These are phyloP conservation scores for Blastosporella zonata DNA, from an alignment of 1,284 basidiomycete species.

Conservation along the genomic window DNA sequence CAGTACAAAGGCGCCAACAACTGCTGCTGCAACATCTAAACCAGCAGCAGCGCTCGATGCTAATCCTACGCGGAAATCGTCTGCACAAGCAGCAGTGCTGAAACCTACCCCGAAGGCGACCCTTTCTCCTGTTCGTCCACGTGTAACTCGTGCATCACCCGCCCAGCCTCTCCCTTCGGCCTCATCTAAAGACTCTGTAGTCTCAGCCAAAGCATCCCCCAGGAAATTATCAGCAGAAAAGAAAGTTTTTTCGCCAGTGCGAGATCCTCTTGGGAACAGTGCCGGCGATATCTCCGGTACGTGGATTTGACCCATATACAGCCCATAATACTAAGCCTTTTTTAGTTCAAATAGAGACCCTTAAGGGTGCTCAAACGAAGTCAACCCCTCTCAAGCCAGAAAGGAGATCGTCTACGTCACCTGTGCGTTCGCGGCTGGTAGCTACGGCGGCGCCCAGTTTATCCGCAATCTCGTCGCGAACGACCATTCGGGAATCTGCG, in stretches of 20 bases:
- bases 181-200: constrained; percentile 17
- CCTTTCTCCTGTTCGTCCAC: constrained; percentile 25
- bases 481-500: constrained; percentile 1
- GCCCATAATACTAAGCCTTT: not conserved
- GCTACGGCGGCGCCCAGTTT: constrained; percentile 11
- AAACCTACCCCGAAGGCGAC: constrained; percentile 19
- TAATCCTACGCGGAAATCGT: constrained; percentile 19
- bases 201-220: constrained; percentile 12
- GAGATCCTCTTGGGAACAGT: constrained; percentile 42
- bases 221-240: constrained; percentile 13
- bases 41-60: constrained; percentile 16
- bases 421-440: constrained; percentile 2
- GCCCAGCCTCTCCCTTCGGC: constrained; percentile 22
- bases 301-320: not conserved
- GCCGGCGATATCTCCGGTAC: constrained; percentile 29
- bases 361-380: constrained; percentile 15
- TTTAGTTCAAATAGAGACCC: constrained; percentile 25
- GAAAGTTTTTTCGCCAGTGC: constrained; percentile 39
- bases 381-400: constrained; percentile 18
- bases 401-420: constrained; percentile 10
- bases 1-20: constrained; percentile 19
- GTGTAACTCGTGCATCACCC: constrained; percentile 21
- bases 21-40: constrained; percentile 16
- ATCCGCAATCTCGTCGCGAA: constrained; percentile 11
- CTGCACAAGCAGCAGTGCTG: constrained; percentile 7